Conservation (phyloP, 805 yeast genomes). For the Metschnikowia vanudenii region DNA sequence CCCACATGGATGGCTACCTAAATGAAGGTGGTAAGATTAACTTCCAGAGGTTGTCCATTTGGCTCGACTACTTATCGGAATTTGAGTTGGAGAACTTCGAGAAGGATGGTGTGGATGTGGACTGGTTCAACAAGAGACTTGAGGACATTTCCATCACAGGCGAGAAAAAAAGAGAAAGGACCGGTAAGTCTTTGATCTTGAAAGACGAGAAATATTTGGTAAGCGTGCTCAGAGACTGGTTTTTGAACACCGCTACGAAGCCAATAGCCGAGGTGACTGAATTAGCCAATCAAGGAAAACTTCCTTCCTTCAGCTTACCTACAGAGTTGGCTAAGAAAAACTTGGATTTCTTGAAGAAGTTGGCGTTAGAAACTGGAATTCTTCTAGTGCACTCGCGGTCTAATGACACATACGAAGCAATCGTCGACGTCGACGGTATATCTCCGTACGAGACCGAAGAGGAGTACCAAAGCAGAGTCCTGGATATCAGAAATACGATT, state of each 20-base stretch:
- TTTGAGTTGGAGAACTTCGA: slow-evolving; percentile 89
- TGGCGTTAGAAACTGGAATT: slow-evolving; percentile 67
- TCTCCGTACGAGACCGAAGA: slow-evolving; percentile 66
- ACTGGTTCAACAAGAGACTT: slow-evolving; percentile 86
- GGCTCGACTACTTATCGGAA: slow-evolving; percentile 72
- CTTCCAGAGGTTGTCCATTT: slow-evolving; percentile 63
- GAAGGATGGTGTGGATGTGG: slow-evolving; percentile 76
- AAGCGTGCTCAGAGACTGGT: slow-evolving; percentile 54
- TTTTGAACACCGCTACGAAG: slow-evolving; percentile 32
- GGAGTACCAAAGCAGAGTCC: slow-evolving; percentile 54
- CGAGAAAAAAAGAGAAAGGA: slow-evolving; percentile 61
- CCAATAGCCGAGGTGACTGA: slow-evolving; percentile 34
- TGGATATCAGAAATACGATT: slow-evolving; percentile 50
- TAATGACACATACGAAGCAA: slow-evolving; percentile 54
- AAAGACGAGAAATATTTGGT: slow-evolving; percentile 76
- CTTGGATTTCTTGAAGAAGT: slow-evolving; percentile 57
- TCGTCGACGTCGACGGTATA: slow-evolving; percentile 71
- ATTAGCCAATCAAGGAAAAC: slow-evolving; percentile 29
- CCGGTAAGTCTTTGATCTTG: slow-evolving; percentile 61
- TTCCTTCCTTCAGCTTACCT: slow-evolving; percentile 41
- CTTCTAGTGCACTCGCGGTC: slow-evolving; percentile 63
- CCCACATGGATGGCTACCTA: slow-evolving; percentile 75
- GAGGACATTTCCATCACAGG: slow-evolving; percentile 76
- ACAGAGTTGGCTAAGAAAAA: slow-evolving; percentile 46
- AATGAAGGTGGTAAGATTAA: slow-evolving; percentile 82